Percentiles rank a stretch among this genome's conserved stretches.
These are phyloP conservation scores for Venturia pyrina DNA, from an alignment of 2,329 filamentous ascomycete genomes.

Conservation along the genomic window DNA sequence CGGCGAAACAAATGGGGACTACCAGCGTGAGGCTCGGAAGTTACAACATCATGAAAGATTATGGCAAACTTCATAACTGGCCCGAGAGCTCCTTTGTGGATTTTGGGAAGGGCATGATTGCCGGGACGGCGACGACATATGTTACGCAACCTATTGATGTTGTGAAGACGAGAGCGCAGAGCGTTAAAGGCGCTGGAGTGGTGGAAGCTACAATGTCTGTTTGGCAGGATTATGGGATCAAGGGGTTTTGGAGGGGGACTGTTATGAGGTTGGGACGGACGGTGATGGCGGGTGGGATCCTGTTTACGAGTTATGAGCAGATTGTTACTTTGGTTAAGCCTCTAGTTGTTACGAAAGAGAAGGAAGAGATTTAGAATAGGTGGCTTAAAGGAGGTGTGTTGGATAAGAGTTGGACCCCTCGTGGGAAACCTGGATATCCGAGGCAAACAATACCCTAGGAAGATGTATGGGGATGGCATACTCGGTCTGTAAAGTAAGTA, in stretches of 20 bases:
- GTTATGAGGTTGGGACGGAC: slow-evolving; percentile 57
- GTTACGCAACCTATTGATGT: slow-evolving; percentile 53
- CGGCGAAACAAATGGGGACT: slow-evolving; percentile 51
- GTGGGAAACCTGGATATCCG: neutral
- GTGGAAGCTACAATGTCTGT: slow-evolving; percentile 47
- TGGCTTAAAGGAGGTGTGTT: neutral
- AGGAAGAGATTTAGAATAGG: neutral
- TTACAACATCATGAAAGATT: slow-evolving; percentile 55
- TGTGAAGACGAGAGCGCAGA: slow-evolving; percentile 54
- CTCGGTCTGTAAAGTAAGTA: no score
- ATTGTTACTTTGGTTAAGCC: slow-evolving; percentile 40
- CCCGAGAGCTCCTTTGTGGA: slow-evolving; percentile 42
- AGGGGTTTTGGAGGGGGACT: slow-evolving; percentile 57
- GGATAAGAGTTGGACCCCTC: neutral
- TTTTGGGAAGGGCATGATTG: slow-evolving; percentile 52
- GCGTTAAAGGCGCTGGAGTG: slow-evolving; percentile 47
- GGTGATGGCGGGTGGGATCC: slow-evolving; percentile 55
- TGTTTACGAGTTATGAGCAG: slow-evolving; percentile 54
- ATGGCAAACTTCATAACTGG: slow-evolving; percentile 38
- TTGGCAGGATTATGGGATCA: slow-evolving; percentile 46
- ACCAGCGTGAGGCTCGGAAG: slow-evolving; percentile 53
- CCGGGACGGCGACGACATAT: slow-evolving; percentile 51
- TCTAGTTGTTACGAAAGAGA: slow-evolving; percentile 12
- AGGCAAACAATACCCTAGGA: no score
- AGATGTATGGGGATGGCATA: no score